Base-by-base conservation (phyloP, 177 flowering plant species). In the Vitis hybrid region DNA sequence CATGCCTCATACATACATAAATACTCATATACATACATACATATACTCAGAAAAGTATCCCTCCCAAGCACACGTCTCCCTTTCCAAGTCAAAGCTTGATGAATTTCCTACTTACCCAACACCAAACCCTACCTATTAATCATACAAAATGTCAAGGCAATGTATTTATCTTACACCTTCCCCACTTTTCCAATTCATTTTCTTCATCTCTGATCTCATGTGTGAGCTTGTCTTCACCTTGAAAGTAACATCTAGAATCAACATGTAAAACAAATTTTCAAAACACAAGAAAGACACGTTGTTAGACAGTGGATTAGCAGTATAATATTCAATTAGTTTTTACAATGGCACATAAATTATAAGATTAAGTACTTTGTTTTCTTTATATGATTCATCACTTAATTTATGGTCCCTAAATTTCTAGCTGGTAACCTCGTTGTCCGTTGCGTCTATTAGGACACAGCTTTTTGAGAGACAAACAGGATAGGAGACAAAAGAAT, bases 251-350 rank as follows among this genome's bases (percentile, higher is more conserved):
- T 57, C 51, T 19, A 59, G 64, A 68, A 68, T 49, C 48, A 50
- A 59, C 54, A 14, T 12, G 56, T 21, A 68, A 60, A 68, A 60
- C 64, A 68, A 68, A 68, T 46, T 68, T 46, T 5, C 57, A n/a
- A 58, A 18, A 50, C 71, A 59, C 71, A 59, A 68, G 64, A 60
- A 69, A 69, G 71, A 30, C 72, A 60, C 13, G 40, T 14, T 49
- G 1, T 24, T 54, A 14, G 30, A 27, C 30, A 27, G 30, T 27
- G 30, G 30, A 27, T 27, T 27, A 27, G 30, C 30, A 27, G 3
- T 2, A 27, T 27, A 27, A 27, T 27, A 27, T 27, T 27, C 30
- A 27, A 27, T 27, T 27, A 27, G 30, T 27, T 27, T 27, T 27
- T 27, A 27, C 30, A 27, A 27, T 27, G 30, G 30, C 30, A 27